Percentiles rank a stretch among this genome's conserved stretches.
Conservation (phyloP, 1,284 basidiomycete species). For the Malassezia japonica region DNA sequence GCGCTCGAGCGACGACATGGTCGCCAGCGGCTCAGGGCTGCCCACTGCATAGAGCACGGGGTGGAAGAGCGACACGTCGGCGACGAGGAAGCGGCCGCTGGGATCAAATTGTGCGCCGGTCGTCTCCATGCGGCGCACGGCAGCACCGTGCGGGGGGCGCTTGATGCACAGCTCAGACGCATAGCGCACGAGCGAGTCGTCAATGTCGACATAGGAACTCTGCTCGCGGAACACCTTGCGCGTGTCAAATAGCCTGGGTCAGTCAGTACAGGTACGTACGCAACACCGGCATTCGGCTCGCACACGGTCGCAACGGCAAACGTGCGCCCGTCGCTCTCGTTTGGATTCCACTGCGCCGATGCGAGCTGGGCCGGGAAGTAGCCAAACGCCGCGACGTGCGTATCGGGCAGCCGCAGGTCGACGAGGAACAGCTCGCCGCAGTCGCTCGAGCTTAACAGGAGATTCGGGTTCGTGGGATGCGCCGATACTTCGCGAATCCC, state of each 20-base stretch:
- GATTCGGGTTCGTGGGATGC: constrained; percentile 12
- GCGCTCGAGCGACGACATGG: constrained; percentile 7
- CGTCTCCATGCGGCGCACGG: constrained; percentile 2
- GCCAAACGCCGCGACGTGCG: constrained; percentile 3
- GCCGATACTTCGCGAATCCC: constrained; percentile 17
- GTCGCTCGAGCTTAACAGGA: constrained; percentile 11
- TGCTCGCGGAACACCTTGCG: constrained; percentile 3
- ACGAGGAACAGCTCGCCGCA: constrained; percentile 14
- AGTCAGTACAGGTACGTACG: constrained; percentile 2
- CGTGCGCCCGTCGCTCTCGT: constrained; percentile 11
- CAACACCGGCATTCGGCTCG: constrained; percentile 1
- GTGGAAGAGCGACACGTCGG: constrained; percentile 14
- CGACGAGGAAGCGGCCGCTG: constrained; percentile 7
- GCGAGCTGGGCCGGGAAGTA: constrained; percentile 12
- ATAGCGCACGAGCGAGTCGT: constrained; percentile 9
- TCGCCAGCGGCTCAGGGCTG: constrained; percentile 11
- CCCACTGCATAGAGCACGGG: constrained; percentile 13
- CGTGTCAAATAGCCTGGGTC: constrained; percentile 10
- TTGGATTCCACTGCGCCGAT: constrained; percentile 17
- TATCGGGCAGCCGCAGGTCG: constrained; percentile 10
- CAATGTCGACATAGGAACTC: not conserved
- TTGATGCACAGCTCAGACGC: constrained; percentile 6
- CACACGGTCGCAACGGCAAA: constrained; percentile 12
- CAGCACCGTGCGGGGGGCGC: not conserved
- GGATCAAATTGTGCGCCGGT: constrained; percentile 18